Conservation (phyloP, 2,329 filamentous ascomycete species). For the Cercospora sp. region DNA sequence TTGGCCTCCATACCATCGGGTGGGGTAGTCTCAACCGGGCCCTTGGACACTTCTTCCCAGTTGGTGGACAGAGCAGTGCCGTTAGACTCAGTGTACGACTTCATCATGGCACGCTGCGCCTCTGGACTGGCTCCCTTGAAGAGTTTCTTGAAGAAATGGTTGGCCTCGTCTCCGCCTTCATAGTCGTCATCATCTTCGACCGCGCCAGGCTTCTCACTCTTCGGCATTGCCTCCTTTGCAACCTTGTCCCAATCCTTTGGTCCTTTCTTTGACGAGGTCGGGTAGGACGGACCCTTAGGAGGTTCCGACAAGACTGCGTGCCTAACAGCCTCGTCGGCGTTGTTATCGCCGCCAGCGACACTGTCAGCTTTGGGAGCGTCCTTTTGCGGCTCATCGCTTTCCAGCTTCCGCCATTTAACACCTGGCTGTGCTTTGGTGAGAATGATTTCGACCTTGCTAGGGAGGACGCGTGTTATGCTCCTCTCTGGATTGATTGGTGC, state of each 20-base stretch:
- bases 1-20: slow-evolving; percentile 77
- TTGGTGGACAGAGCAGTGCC: slow-evolving; percentile 90
- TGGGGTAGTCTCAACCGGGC: slow-evolving; percentile 69
- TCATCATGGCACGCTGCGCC: slow-evolving; percentile 91
- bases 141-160: slow-evolving; percentile 86
- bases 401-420: slow-evolving; percentile 67
- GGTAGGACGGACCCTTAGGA: slow-evolving; percentile 63
- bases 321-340: slow-evolving; percentile 15
- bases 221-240: slow-evolving; percentile 46
- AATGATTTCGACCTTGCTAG: slow-evolving; percentile 77
- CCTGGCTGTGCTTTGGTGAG: slow-evolving; percentile 67
- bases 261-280: slow-evolving; percentile 79
- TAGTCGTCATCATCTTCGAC: slow-evolving; percentile 53
- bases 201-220: slow-evolving; percentile 20
- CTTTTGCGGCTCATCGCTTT: slow-evolving; percentile 45
- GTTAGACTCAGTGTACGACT: slow-evolving; percentile 92
- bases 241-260: slow-evolving; percentile 93
- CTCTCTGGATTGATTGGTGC: slow-evolving; percentile 61
- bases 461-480: slow-evolving; percentile 66
- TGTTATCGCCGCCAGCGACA: background rate
- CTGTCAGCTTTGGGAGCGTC: slow-evolving; percentile 21
- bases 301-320: slow-evolving; percentile 26
- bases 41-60: slow-evolving; percentile 77
- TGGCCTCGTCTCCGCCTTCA: slow-evolving; percentile 63
- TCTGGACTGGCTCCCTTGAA: slow-evolving; percentile 77